Evolutionary conservation across 371 early-diverging fungal species (phyloP).

Genomic region (Mortierella sp.): DNA sequence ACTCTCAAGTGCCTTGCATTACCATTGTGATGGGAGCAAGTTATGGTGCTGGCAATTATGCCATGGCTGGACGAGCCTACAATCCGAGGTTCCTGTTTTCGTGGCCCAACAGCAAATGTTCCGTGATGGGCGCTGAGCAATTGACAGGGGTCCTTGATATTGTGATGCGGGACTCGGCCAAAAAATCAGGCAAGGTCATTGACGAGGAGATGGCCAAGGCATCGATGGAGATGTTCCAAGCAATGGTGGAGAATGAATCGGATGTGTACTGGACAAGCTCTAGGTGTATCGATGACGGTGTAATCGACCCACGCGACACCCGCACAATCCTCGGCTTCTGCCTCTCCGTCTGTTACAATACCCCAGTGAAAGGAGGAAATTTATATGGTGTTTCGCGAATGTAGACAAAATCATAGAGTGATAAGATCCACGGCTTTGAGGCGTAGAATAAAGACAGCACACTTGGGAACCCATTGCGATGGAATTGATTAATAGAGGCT

Average conservation of each 20-base stretch:
- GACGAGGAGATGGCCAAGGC: conserved; percentile 69
- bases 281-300: conserved; percentile 73
- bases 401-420: conserved; percentile 60
- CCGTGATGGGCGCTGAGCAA: conserved; percentile 84
- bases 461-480: no score
- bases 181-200: conserved; percentile 61
- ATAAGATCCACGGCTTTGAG: no score
- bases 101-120: conserved; percentile 81
- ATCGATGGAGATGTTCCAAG: conserved; percentile 70
- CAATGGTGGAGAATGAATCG: conserved; percentile 73
- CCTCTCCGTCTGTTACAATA: conserved; percentile 68
- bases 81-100: conserved; percentile 80
- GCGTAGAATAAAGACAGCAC: no score
- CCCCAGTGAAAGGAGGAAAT: conserved; percentile 71
- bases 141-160: conserved; percentile 78
- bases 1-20: conserved; percentile 77
- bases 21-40: conserved; percentile 82
- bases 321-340: conserved; percentile 71
- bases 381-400: conserved; percentile 78
- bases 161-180: conserved; percentile 75
- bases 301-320: conserved; percentile 77
- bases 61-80: conserved; percentile 82
- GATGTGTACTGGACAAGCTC: conserved; percentile 80
- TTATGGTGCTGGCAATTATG: conserved; percentile 87
- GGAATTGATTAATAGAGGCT: no score